These are phyloP conservation scores for Paxillus rubicundulus DNA, from an alignment of 768 basidiomycete genomes.

Conservation along the genomic window DNA sequence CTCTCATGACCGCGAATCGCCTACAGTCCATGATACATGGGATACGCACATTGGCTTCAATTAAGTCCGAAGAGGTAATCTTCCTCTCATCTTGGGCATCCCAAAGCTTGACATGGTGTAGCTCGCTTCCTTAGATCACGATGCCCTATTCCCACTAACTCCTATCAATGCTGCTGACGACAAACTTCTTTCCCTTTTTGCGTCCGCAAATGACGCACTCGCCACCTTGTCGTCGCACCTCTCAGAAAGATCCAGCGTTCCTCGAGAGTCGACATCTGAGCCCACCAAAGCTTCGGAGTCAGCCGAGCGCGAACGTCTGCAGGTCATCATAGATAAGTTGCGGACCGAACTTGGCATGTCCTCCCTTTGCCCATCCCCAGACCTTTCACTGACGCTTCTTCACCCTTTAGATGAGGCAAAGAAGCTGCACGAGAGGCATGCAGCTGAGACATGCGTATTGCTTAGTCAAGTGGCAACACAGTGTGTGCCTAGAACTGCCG, in stretches of 20 bases:
- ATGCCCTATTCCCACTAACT: slow-evolving; percentile 52
- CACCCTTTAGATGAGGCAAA: slow-evolving; percentile 43
- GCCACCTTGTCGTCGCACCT: slow-evolving; percentile 17
- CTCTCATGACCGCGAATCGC: slow-evolving; percentile 64
- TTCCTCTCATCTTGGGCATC: slow-evolving; percentile 4
- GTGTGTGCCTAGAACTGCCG: slow-evolving; percentile 31
- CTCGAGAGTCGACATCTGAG: slow-evolving; percentile 15
- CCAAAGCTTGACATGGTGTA: slow-evolving; percentile 22
- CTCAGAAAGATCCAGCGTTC: slow-evolving; percentile 8
- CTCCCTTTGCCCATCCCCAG: neutral
- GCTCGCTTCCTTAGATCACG: slow-evolving; percentile 46
- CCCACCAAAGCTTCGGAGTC: slow-evolving; percentile 25
- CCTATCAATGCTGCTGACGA: slow-evolving; percentile 49
- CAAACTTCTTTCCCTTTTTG: slow-evolving; percentile 45
- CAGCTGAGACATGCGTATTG: slow-evolving; percentile 48
- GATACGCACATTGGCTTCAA: slow-evolving; percentile 38
- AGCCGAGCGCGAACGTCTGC: slow-evolving; percentile 49
- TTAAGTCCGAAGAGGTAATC: slow-evolving; percentile 49
- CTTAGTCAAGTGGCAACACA: slow-evolving; percentile 54
- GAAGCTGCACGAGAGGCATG: slow-evolving; percentile 42
- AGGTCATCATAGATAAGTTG: slow-evolving; percentile 48
- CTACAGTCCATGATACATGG: slow-evolving; percentile 54
- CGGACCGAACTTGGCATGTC: slow-evolving; percentile 57
- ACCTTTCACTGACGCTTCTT: slow-evolving; percentile 9
- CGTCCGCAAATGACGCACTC: slow-evolving; percentile 38